phyloP scores from a whole-genome alignment of 169 alveolate species.

The Plasmodium billcollinsi region DNA sequence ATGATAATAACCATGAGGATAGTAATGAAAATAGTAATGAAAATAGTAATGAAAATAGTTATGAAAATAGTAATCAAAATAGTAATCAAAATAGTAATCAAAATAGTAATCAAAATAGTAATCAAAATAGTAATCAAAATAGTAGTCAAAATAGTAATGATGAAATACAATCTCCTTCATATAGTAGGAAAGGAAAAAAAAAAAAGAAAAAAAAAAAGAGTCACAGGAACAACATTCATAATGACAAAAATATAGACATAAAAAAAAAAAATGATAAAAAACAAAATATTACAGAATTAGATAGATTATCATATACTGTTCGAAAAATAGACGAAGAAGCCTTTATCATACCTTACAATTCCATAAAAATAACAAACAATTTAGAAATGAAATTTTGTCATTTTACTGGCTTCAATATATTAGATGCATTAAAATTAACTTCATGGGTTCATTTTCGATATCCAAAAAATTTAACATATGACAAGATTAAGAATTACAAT shows the following conservation, averaged over 20 bases:
- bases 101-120: too few relatives aligned
- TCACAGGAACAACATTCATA: background rate
- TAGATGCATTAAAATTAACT: slow-evolving; percentile 69
- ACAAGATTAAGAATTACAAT: slow-evolving; percentile 51
- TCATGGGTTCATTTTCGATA: slow-evolving; percentile 75
- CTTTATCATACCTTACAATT: slow-evolving; percentile 53
- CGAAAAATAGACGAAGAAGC: slow-evolving; percentile 60
- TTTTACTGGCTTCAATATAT: slow-evolving; percentile 43
- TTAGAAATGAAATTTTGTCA: slow-evolving; percentile 62
- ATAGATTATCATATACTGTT: slow-evolving; percentile 27
- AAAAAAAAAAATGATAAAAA: slow-evolving; percentile 24
- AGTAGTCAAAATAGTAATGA: background rate
- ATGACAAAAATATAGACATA: background rate
- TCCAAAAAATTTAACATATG: slow-evolving; percentile 68
- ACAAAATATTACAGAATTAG: slow-evolving; percentile 29
- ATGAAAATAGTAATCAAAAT: background rate
- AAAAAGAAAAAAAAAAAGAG: slow-evolving; percentile 8
- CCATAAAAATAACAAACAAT: slow-evolving; percentile 52
- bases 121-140: too few relatives aligned
- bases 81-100: too few relatives aligned
- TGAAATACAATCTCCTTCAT: background rate
- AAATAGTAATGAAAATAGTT: too few relatives aligned
- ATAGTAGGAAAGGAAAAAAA: background rate
- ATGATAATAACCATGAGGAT: too few relatives aligned
- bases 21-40: too few relatives aligned